These are phyloP conservation scores for Nevesoporus exiguus DNA, from an alignment of 768 basidiomycete genomes.

Conservation along the genomic window DNA sequence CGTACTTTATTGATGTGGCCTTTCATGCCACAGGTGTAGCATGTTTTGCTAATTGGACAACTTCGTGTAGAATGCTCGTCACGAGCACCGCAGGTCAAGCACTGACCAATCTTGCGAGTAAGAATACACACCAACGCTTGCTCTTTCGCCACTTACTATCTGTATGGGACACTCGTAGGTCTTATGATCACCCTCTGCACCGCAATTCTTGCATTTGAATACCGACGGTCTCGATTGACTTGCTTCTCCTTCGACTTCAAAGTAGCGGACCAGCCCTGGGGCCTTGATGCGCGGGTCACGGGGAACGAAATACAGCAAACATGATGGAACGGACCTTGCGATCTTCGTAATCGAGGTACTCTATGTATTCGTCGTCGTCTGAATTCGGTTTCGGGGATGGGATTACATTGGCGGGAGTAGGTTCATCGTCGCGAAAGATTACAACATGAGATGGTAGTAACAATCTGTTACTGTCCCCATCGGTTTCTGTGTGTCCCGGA, in stretches of 20 bases:
- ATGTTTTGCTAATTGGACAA: constrained; percentile 79
- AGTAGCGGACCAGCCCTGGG: constrained; percentile 57
- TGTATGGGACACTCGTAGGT: constrained; percentile 64
- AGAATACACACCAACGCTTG: background rate
- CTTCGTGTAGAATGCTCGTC: constrained; percentile 75
- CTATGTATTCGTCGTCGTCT: constrained; percentile 67
- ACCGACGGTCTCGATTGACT: constrained; percentile 40
- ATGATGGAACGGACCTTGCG: constrained; percentile 43
- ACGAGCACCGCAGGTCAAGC: constrained; percentile 75
- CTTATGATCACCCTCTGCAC: constrained; percentile 68
- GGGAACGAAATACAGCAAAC: background rate
- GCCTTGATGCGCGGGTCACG: constrained; percentile 36
- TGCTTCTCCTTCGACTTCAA: constrained; percentile 45
- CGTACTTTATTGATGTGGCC: constrained; percentile 69
- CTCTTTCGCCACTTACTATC: constrained; percentile 57
- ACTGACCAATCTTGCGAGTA: constrained; percentile 40
- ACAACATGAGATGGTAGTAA: constrained; percentile 71
- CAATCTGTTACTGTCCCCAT: constrained; percentile 27
- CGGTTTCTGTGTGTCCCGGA: constrained; percentile 18
- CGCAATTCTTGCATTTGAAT: constrained; percentile 73
- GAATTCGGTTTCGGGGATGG: constrained; percentile 39
- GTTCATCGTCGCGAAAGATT: constrained; percentile 37
- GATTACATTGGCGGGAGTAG: constrained; percentile 45
- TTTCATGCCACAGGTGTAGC: constrained; percentile 80
- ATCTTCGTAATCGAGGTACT: constrained; percentile 75